Evolutionary conservation across 768 basidiomycete species (phyloP), one percentile per base, ranked within the genome.

Genomic region (Paxillus ammoniavirescens): DNA sequence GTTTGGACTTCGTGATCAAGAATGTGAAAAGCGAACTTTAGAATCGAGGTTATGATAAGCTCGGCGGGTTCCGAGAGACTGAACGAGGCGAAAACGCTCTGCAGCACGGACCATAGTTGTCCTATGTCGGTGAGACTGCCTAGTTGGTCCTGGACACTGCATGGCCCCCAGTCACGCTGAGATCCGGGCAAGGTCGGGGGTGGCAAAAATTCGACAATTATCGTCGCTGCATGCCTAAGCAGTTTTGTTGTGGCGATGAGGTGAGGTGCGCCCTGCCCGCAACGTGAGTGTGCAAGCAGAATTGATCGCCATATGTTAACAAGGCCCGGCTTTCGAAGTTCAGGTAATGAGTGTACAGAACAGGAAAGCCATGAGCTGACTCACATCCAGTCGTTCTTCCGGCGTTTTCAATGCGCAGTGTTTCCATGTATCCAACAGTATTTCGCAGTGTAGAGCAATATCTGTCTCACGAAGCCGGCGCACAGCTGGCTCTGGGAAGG

Each of bases 291-390:
- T 15, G 69, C 76, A 23, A 83, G 75, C n/a, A 88, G 67, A 15
- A 87, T 72, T 0, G 79, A 75, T 55, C 80, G 75, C 86, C 86
- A 87, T 1, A 74, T 66, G 41, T 70, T 62, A 4, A 80, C 43
- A 23, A 82, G 66, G 41, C 66, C 66, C 13, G 65, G 55, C 81
- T 82, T 57, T 26, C 26, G 21, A 52, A 12, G 42, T 36, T 43
- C 21, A 31, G 56, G 8, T 9, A 47, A 18, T 60, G 18, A 56
- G 54, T 48, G 40, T 23, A 45, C 31, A 47, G 47, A 44, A 21
- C 41, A 36, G 28, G n/a, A 13, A 42, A 31, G 45, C 18, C 31
- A 28, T 30, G 33, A 51, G 52, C 7, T 41, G 47, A 63, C 67
- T 59, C 26, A 74, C 75, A 18, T 63, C 60, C 36, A 61, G 23